Conservation (phyloP, 192 early-diverging fungal genomes). For the Rhizophlyctis rosea region DNA sequence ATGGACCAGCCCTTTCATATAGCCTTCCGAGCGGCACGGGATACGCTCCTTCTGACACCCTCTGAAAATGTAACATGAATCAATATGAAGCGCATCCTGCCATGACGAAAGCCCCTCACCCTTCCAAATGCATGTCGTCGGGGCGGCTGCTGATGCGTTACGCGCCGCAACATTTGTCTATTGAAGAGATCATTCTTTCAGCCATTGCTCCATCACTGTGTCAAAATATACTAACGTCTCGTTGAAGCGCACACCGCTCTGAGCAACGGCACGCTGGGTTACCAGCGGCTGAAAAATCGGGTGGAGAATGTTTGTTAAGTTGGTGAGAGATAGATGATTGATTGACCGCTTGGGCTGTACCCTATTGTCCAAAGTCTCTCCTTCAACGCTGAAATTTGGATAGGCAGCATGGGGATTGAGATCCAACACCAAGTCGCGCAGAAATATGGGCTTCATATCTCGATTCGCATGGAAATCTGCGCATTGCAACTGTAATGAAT, state of each 20-base stretch:
- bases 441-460: slow-evolving; percentile 51
- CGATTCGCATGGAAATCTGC: slow-evolving; percentile 47
- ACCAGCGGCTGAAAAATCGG: slow-evolving; percentile 28
- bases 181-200: too few relatives aligned
- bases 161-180: too few relatives aligned
- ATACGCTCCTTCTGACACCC: too few relatives aligned
- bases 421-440: slow-evolving; percentile 39
- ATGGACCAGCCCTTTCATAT: slow-evolving; percentile 1
- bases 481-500: background rate
- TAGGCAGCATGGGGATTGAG: slow-evolving; percentile 5
- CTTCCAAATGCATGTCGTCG: too few relatives aligned
- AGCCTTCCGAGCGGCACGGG: slow-evolving; percentile 9
- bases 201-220: too few relatives aligned
- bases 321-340: too few relatives aligned
- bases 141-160: too few relatives aligned
- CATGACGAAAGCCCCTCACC: too few relatives aligned
- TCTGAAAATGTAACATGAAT: too few relatives aligned
- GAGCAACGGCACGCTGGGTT: slow-evolving; percentile 22
- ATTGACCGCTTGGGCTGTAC: too few relatives aligned
- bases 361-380: slow-evolving; percentile 25
- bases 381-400: slow-evolving; percentile 39
- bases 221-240: slow-evolving; percentile 34
- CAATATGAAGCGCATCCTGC: too few relatives aligned
- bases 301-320: too few relatives aligned
- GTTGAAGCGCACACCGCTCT: slow-evolving; percentile 43